These are phyloP conservation scores for Eucalyptus marginata DNA, from an alignment of 345 rosid species.

Conservation along the genomic window DNA sequence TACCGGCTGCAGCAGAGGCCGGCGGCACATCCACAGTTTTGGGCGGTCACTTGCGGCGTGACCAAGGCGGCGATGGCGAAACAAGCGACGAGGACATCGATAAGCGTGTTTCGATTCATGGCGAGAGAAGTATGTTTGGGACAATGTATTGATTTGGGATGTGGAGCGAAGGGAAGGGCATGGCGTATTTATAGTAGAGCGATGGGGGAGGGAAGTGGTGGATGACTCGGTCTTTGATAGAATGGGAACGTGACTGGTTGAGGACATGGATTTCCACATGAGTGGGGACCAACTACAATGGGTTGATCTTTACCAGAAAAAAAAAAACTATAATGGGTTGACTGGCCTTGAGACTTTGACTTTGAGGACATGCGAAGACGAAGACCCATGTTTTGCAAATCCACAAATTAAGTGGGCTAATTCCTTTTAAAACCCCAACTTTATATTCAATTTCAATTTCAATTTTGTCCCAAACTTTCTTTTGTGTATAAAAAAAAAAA, in stretches of 20 bases:
- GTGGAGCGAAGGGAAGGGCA: background rate
- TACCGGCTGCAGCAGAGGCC: constrained; percentile 30
- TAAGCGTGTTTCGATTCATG: background rate
- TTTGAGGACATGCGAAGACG: background rate
- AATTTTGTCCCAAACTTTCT: no score
- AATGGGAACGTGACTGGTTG: background rate
- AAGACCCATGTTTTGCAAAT: background rate
- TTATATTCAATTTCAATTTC: no score
- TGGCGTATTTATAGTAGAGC: background rate
- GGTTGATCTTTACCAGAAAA: background rate
- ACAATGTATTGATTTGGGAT: background rate
- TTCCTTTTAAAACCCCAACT: no score
- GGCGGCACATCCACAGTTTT: constrained; percentile 29
- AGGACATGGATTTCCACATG: background rate
- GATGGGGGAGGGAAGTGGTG: background rate
- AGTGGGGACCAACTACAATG: background rate
- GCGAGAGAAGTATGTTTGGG: background rate
- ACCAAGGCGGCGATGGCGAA: background rate
- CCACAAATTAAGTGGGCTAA: background rate
- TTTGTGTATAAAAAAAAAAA: no score
- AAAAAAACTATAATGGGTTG: background rate
- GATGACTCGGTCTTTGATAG: background rate
- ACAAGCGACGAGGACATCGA: background rate
- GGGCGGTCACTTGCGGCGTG: background rate
- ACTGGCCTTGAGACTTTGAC: background rate